Percentiles rank a stretch among this genome's conserved stretches.
Conservation (phyloP, 176 grass and related monocot genomes). For the Triticum urartu region DNA sequence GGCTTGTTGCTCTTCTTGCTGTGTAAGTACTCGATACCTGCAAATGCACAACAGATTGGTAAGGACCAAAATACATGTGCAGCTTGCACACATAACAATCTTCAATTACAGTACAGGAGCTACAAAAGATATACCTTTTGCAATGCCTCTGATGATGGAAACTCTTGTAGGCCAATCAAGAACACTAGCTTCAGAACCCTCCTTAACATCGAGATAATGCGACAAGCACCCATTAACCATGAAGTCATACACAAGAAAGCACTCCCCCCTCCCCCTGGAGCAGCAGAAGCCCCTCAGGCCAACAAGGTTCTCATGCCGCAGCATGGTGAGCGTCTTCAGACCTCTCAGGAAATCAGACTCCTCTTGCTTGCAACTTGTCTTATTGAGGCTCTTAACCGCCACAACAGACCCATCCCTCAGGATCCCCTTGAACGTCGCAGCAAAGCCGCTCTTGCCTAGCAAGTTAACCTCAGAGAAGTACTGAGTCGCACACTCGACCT, state of each 20-base stretch:
- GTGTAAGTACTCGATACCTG: conserved; percentile 91
- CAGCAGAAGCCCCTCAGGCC: conserved; percentile 88
- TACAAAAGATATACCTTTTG: conserved; percentile 58
- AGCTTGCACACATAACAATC: background rate
- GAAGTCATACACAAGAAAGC: conserved; percentile 89
- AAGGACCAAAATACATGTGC: background rate
- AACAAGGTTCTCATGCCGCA: conserved; percentile 85
- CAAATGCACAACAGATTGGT: background rate
- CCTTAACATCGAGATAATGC: conserved; percentile 59
- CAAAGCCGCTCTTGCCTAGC: conserved; percentile 82
- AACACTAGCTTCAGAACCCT: conserved; percentile 29
- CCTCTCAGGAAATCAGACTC: conserved; percentile 90
- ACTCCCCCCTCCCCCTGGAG: conserved; percentile 79
- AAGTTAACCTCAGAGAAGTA: conserved; percentile 95
- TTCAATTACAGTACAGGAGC: background rate
- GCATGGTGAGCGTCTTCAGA: conserved; percentile 65
- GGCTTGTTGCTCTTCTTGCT: conserved; percentile 63
- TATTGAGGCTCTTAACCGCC: conserved; percentile 82
- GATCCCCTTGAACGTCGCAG: conserved; percentile 78
- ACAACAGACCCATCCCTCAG: conserved; percentile 73
- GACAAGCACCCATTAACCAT: conserved; percentile 71
- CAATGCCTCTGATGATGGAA: conserved; percentile 80
- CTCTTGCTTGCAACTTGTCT: conserved; percentile 95
- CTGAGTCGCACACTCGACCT: conserved; percentile 92
- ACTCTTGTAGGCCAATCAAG: conserved; percentile 90